Percentiles rank a stretch among this genome's conserved stretches.
These are phyloP conservation scores for Cladosporium phlei DNA, from an alignment of 2,329 filamentous ascomycete species.

Conservation along the genomic window DNA sequence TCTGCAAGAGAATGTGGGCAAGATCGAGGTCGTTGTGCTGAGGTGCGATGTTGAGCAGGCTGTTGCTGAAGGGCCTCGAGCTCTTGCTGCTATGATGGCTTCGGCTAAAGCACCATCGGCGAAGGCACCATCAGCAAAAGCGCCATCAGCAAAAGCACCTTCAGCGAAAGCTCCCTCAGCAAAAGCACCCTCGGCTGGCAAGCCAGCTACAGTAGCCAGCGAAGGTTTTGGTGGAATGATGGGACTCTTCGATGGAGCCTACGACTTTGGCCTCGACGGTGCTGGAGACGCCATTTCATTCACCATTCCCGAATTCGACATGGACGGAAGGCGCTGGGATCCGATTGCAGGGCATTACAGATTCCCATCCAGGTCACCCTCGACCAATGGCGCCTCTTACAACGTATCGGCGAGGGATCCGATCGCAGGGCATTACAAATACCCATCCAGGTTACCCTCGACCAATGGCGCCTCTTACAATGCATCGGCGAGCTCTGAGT, in stretches of 20 bases:
- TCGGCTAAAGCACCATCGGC: background rate
- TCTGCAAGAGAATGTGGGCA: constrained; percentile 39
- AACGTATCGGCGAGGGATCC: too few relatives aligned
- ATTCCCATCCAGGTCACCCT: too few relatives aligned
- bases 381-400: too few relatives aligned
- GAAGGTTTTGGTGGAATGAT: constrained; percentile 23
- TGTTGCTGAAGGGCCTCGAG: background rate
- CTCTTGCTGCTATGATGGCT: background rate
- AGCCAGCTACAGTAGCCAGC: background rate
- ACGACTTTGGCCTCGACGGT: constrained; percentile 16
- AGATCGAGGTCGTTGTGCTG: constrained; percentile 46
- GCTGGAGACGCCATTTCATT: background rate
- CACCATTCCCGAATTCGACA: background rate
- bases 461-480: too few relatives aligned
- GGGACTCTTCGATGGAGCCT: constrained; percentile 33
- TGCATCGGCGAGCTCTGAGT: too few relatives aligned
- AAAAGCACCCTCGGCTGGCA: constrained; percentile 14
- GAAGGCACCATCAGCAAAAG: constrained; percentile 8
- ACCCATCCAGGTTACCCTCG: too few relatives aligned
- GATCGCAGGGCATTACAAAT: too few relatives aligned
- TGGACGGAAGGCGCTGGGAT: background rate
- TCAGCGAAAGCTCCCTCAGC: constrained; percentile 8
- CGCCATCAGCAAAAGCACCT: constrained; percentile 11
- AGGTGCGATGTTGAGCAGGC: constrained; percentile 35
- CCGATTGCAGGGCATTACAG: background rate